A percentile compares a stretch with the other conserved stretches of the same genome.
Conservation (phyloP, 1,139 yeast genomes). For the Yamadazyma oceani region DNA sequence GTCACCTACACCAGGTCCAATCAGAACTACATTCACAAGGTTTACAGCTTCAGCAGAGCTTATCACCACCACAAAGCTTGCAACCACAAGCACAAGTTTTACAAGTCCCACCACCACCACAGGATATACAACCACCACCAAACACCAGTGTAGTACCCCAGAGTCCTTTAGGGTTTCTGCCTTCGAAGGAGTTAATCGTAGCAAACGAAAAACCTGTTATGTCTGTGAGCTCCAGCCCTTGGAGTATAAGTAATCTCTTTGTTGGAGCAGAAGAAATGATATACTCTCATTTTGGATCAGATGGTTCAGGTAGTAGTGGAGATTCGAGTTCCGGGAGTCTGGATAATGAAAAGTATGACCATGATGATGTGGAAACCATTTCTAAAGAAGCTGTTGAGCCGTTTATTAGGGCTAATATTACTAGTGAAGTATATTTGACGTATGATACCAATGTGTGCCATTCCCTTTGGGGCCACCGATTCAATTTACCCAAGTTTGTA, state of each 20-base stretch:
- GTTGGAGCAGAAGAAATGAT: conserved; percentile 1
- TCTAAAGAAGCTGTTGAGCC: background rate
- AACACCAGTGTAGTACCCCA: too few species aligned
- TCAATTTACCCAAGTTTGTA: conserved; percentile 8
- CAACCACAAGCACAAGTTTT: too few species aligned
- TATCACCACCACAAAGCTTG: too few species aligned
- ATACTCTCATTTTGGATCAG: background rate
- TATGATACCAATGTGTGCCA: conserved; percentile 2
- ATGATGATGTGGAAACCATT: background rate
- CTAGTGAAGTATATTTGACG: conserved; percentile 6
- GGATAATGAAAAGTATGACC: background rate
- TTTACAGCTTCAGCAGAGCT: too few species aligned
- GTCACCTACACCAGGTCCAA: too few species aligned
- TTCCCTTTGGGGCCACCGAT: conserved; percentile 6
- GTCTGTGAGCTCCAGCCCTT: conserved; percentile 2
- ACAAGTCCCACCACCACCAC: too few species aligned
- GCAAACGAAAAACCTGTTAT: conserved; percentile 1
- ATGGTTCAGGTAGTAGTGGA: background rate
- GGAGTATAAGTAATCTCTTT: conserved; percentile 6
- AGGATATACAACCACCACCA: too few species aligned
- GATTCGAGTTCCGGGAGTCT: too few species aligned
- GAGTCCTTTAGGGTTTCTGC: too few species aligned
- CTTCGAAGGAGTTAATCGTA: too few species aligned
- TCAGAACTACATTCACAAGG: too few species aligned
- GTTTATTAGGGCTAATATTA: conserved; percentile 2